Base-by-base conservation (phyloP, 495 filamentous ascomycete species). In the Mycothermus thermophilus region DNA sequence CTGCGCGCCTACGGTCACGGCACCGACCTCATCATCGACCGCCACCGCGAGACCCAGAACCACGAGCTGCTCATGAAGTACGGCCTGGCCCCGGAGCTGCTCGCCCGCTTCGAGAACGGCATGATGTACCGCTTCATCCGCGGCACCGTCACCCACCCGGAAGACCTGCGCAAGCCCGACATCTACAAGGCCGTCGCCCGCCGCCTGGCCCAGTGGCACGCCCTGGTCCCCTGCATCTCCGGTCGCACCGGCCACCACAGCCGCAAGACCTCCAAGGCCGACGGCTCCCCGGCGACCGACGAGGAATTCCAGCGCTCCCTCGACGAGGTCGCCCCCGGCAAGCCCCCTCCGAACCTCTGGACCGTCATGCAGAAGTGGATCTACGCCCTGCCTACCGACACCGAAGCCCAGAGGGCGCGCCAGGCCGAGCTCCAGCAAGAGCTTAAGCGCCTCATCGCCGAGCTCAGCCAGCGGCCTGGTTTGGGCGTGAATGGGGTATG, bases 301-400 rank as follows among this genome's bases (percentile, higher is more conserved):
- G 48, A 8, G 53, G 51, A 50, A 28, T 54, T 54, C 27, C 59
- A 69, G 51, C 52, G 42, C n/a, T 58, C 46, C 19, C 64, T 79
- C 34, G 59, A 71, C 24, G 51, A 63, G 36, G 68, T 75, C 33
- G 69, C 71, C 14, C 74, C 76, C 7, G 63, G 69, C 3, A 79
- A 75, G 43, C 67, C 71, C 3, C 63, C 72, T 8, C 79, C 84
- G 9, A 93, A 88, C 50, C 63, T 92, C 21, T 99, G 92, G 92
- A 82, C 79, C 7, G 80, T 92, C 20, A 77, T 93, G 64, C 85
- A 93, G 58, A 90, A 84, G 60, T 99, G 90, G 90, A 81, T 96
- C 28, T 64, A 73, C 44, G 90, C 86, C 10, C 65, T 99, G 25
- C 87, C 90, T 3, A 71, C 62, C 9, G 60, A 67, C 7, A 85